Evolutionary conservation across 2,329 filamentous ascomycete genomes (phyloP).

Genomic region (Fusarium mundagurra): DNA sequence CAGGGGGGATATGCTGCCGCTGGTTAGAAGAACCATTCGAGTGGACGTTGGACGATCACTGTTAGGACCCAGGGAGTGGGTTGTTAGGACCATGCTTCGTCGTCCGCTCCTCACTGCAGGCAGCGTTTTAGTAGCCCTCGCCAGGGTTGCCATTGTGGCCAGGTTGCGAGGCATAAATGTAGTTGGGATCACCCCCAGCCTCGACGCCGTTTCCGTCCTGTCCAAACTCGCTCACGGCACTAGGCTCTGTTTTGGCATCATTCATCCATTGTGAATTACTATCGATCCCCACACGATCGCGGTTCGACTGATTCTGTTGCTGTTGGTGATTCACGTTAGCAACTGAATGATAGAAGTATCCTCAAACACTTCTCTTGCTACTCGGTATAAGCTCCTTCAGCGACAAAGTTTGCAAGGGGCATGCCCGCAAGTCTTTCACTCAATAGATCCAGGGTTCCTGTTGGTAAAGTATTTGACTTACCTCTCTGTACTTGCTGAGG

Average conservation of each 20-base stretch:
- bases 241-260: conserved; percentile 47
- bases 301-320: conserved; percentile 56
- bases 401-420: background rate
- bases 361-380: background rate
- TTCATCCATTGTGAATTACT: conserved; percentile 47
- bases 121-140: conserved; percentile 60
- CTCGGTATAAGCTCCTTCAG: background rate
- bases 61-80: background rate
- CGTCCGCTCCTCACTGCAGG: background rate
- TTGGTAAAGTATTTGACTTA: conserved; percentile 59
- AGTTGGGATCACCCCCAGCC: conserved; percentile 53
- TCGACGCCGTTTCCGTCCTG: conserved; percentile 56
- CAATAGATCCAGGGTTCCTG: background rate
- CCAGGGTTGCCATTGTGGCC: conserved; percentile 68
- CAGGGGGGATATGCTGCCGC: background rate
- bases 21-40: background rate
- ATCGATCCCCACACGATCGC: conserved; percentile 50
- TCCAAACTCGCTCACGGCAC: conserved; percentile 52
- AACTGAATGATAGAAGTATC: background rate
- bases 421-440: background rate
- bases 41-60: background rate
- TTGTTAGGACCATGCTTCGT: background rate
- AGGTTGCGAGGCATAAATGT: conserved; percentile 64
- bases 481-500: conserved; percentile 95
- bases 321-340: conserved; percentile 29